These are phyloP conservation scores for Trichoderma sp. DNA, from an alignment of 2,329 filamentous ascomycete genomes.

Conservation along the genomic window DNA sequence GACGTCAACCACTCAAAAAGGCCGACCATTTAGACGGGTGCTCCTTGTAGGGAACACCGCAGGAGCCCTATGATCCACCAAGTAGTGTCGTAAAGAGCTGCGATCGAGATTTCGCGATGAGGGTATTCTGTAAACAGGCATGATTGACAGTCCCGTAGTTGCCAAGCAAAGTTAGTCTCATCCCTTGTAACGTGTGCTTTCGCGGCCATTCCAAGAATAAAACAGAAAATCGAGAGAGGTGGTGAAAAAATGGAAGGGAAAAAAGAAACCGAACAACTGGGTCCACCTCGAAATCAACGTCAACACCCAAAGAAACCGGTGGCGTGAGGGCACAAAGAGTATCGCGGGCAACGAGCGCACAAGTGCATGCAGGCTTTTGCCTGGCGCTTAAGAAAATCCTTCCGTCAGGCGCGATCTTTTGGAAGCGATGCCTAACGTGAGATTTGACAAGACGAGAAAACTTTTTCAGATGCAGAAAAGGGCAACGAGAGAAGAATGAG, in stretches of 20 bases:
- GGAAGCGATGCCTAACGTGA: not conserved
- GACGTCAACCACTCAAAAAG: conserved; percentile 35
- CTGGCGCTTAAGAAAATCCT: not conserved
- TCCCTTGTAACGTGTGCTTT: conserved; percentile 5
- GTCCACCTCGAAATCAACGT: conserved; percentile 11
- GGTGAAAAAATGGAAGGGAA: not conserved
- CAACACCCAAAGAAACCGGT: not conserved
- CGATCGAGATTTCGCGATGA: conserved; percentile 41
- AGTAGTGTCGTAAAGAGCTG: conserved; percentile 29
- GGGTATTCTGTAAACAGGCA: conserved; percentile 34
- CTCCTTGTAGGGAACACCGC: conserved; percentile 7
- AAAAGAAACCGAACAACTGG: not conserved
- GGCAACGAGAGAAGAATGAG: not conserved
- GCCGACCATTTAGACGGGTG: not conserved
- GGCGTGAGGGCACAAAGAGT: not conserved
- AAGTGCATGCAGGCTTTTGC: not conserved
- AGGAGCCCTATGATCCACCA: conserved; percentile 28
- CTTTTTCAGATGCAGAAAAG: not conserved
- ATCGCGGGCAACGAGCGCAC: conserved; percentile 11
- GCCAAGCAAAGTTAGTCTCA: not conserved
- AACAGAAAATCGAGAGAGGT: not conserved
- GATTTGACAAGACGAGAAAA: not conserved
- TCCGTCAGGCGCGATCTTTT: not conserved
- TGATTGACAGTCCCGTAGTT: not conserved
- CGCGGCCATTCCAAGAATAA: not conserved